Percentiles rank a stretch among this genome's conserved stretches.
phyloP scores from a whole-genome alignment of 108 stramenopile species.

The Nitzschia inconspicua region DNA sequence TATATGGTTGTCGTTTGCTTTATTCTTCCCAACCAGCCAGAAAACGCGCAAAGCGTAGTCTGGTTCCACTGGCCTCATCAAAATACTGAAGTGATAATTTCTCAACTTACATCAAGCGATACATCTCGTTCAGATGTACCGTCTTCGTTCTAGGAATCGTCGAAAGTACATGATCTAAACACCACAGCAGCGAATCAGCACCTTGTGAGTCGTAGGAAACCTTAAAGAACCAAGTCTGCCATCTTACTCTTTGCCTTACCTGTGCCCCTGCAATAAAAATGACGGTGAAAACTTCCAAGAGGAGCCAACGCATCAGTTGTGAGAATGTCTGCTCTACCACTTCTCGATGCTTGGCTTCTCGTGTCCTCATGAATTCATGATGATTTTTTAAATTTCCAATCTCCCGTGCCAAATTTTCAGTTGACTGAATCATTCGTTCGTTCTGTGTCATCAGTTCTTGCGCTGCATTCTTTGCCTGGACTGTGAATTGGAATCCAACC shows the following conservation, averaged over 20 bases:
- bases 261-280: conserved; percentile 52
- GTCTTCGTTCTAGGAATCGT: conserved; percentile 60
- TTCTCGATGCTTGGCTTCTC: conserved; percentile 54
- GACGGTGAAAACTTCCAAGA: conserved; percentile 49
- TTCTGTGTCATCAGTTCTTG: conserved; percentile 14
- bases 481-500: conserved; percentile 20
- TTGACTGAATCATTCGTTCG: background rate
- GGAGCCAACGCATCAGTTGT: conserved; percentile 50
- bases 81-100: no score
- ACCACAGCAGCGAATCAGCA: no score
- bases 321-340: conserved; percentile 54
- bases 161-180: conserved; percentile 68
- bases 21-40: no score
- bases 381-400: conserved; percentile 35
- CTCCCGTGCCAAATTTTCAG: conserved; percentile 1
- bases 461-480: conserved; percentile 13
- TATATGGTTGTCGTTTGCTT: no score
- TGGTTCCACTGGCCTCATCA: no score
- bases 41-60: no score
- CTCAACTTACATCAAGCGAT: no score
- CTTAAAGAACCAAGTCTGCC: no score
- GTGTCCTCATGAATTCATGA: conserved; percentile 53
- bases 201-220: no score
- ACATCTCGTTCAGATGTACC: no score
- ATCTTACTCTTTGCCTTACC: no score